Evolutionary conservation across 768 basidiomycete species (phyloP).

Genomic region (Calocybe cyanea): DNA sequence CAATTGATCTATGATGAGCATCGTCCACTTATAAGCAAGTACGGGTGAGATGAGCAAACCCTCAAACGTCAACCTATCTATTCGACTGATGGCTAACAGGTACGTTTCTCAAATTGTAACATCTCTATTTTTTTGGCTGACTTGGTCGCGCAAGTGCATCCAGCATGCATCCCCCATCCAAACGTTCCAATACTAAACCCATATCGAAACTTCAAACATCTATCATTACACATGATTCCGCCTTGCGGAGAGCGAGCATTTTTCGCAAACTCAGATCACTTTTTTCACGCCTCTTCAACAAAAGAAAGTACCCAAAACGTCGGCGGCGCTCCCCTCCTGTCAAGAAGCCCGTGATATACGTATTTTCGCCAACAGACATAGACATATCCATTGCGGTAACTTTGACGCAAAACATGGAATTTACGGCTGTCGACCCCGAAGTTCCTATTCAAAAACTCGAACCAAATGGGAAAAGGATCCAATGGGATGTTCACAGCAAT

Average conservation of each 20-base stretch:
- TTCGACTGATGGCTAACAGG: neutral
- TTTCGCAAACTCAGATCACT: constrained; percentile 6
- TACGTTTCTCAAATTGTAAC: no score
- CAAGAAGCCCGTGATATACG: constrained; percentile 33
- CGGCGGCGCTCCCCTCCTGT: neutral
- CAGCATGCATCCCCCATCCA: neutral
- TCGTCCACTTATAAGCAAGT: neutral
- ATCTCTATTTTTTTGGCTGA: neutral
- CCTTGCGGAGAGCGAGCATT: constrained; percentile 2
- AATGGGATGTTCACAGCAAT: constrained; percentile 31
- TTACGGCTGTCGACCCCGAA: constrained; percentile 32
- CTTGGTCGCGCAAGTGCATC: neutral
- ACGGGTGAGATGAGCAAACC: neutral
- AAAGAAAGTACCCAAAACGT: neutral
- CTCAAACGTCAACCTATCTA: neutral
- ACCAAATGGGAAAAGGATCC: constrained; percentile 17
- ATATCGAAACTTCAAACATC: neutral
- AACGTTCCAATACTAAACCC: neutral
- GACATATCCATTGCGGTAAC: constrained; percentile 26
- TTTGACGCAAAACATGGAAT: constrained; percentile 27
- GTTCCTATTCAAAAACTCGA: constrained; percentile 19
- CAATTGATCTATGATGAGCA: neutral
- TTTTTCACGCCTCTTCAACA: constrained; percentile 5
- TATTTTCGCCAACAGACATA: constrained; percentile 26
- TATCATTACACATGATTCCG: no score